phyloP scores from a whole-genome alignment of 2,329 filamentous ascomycete species.

The Colletotrichum sp. region DNA sequence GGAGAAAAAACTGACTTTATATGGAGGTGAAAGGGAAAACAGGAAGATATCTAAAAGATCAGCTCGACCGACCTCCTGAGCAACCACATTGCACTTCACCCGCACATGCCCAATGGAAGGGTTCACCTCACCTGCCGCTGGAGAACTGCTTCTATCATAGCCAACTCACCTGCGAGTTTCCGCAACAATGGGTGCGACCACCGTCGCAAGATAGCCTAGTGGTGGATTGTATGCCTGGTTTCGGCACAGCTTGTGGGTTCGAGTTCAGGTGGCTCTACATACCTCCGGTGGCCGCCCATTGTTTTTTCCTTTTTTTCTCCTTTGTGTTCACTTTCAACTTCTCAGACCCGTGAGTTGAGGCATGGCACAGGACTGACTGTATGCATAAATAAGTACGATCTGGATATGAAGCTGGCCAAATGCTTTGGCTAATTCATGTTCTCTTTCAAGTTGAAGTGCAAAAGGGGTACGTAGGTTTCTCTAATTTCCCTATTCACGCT shows the following conservation, averaged over 20 bases:
- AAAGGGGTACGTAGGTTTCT: not conserved
- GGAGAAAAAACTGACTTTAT: accelerated
- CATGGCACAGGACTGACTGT: not conserved
- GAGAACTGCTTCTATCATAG: accelerated
- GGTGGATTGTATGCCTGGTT: not conserved
- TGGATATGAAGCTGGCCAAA: not conserved
- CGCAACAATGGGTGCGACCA: not conserved
- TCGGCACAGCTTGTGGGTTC: not conserved
- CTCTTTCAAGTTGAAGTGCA: not conserved
- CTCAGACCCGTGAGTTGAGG: not conserved
- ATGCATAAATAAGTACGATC: not conserved
- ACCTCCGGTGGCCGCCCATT: not conserved
- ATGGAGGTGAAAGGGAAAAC: not conserved
- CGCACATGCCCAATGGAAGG: not conserved
- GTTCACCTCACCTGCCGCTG: not conserved
- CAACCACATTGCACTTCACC: not conserved
- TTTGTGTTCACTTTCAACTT: not conserved
- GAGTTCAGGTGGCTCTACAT: not conserved
- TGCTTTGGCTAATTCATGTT: not conserved
- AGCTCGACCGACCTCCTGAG: not conserved
- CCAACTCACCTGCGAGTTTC: not conserved
- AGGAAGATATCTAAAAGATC: not conserved
- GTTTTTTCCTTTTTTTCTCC: not conserved
- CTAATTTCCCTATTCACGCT: not conserved
- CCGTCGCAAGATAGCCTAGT: not conserved